Percentiles rank a stretch among this genome's conserved stretches.
Conservation (phyloP, 1,284 basidiomycete genomes). For the Ceratorhiza oryzae-sativae region DNA sequence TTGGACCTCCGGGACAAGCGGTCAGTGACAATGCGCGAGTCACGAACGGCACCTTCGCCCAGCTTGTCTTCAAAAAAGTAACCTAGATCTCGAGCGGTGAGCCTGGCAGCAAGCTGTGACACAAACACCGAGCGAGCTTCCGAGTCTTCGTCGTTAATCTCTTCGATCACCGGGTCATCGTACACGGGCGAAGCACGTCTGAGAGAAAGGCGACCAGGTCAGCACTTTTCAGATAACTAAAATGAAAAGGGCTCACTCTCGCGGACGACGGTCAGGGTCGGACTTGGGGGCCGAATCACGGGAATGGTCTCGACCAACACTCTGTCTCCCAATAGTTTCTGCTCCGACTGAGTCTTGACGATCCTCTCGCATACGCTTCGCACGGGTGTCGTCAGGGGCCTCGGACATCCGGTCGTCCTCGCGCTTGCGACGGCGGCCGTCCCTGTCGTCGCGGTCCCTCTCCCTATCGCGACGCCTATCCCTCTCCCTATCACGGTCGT, state of each 20-base stretch:
- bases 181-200: conserved; percentile 78
- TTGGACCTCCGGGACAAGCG: conserved; percentile 91
- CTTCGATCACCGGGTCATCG: conserved; percentile 62
- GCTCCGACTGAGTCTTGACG: conserved; percentile 37
- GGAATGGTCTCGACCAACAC: conserved; percentile 47
- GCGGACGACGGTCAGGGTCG: conserved; percentile 60
- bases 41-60: conserved; percentile 89
- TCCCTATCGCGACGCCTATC: conserved; percentile 45
- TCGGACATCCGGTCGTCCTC: conserved; percentile 54
- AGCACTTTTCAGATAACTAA: neutral
- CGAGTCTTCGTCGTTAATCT: conserved; percentile 83
- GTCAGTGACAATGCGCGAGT: conserved; percentile 95
- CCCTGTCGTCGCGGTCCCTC: conserved; percentile 57
- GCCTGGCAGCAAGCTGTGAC: conserved; percentile 93
- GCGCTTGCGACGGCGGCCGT: conserved; percentile 69
- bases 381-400: conserved; percentile 53
- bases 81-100: conserved; percentile 94
- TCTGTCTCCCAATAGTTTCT: conserved; percentile 52
- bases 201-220: neutral
- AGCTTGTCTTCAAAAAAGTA: conserved; percentile 99
- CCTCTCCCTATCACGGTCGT: conserved; percentile 47
- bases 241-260: conserved; percentile 49
- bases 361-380: conserved; percentile 40
- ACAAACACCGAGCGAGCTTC: conserved; percentile 98
- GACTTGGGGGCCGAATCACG: conserved; percentile 40